Evolutionary conservation across 176 grass and related monocot species (phyloP), one percentile per base, ranked within the genome.

Genomic region (Cenchrus americanus): DNA sequence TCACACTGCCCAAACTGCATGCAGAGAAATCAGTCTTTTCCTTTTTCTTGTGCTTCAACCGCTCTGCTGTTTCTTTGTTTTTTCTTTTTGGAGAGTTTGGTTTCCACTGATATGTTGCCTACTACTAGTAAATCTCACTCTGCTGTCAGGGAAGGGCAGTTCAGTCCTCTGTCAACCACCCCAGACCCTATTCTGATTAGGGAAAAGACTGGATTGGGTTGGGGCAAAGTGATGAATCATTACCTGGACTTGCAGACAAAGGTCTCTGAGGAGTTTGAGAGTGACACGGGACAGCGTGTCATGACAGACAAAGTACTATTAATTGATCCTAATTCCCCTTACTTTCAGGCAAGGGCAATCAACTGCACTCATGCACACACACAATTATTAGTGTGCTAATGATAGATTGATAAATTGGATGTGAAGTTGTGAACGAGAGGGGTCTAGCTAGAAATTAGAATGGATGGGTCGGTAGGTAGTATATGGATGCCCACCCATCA

Each of bases 41-140:
- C n/a, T 30, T 15, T 76, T 57, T 76, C 61, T 84, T 84, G 71
- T 66, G 60, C 61, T 76, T 76, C 12, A 57, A 66, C 64, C 42
- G 27, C 27, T 30, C 27, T 43, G 42, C 42, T 43, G 42, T 43
- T 43, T 43, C 7, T 43, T 43, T 43, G 4, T 43, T 7, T 30
- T 7, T 43, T 43, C 7, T 43, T 43, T 3, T 43, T 43, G 42
- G 7, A 43, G n/a, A n/a, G n/a, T n/a, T n/a, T n/a, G n/a, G n/a
- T n/a, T n/a, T n/a, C n/a, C n/a, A n/a, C n/a, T n/a, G n/a, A n/a
- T n/a, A n/a, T n/a, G n/a, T n/a, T n/a, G n/a, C n/a, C n/a, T n/a
- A n/a, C n/a, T n/a, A n/a, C n/a, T n/a, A 43, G 2, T 30, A 43
- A 43, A 43, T 43, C 42, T 7, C 34, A 27, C 75, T 30, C 46